Evolutionary conservation across 2,329 filamentous ascomycete genomes (phyloP), one percentile per base, ranked within the genome.

Genomic region (Fusarium begoniae): DNA sequence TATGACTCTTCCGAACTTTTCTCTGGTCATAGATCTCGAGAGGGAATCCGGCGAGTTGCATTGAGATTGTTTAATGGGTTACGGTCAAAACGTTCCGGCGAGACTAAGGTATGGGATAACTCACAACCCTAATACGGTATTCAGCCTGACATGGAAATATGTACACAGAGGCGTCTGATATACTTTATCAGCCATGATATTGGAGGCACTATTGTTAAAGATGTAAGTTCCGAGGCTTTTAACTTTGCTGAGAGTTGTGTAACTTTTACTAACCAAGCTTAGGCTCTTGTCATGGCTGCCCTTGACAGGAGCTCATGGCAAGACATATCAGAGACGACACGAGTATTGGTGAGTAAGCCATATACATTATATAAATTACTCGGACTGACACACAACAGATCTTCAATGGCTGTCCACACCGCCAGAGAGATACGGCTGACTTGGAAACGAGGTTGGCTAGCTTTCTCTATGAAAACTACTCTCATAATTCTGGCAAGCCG

Each of bases 81-180:
- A 6, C 20, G 15, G 1, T 35, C 13, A 35, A 57, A 17, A 6
- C 63, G 63, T 8, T 22, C 5, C 0, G 13, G 9, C 3, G 30
- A 47, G 26, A 17, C 3, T 1, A 28, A 32, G 50, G 63, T 66
- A 8, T 6, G 43, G 2, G 2, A 7, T 9, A 2, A 2, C 3
- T 17, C 3, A 12, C 5, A 2, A 10, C 1, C 1, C 6, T 6
- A 0, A 6, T 6, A 1, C 0, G 9, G 2, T 2, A 3, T 5
- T n/a, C 5, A 2, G 2, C 6, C 18, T 26, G 10, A 32, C 6
- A 17, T 24, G 4, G 5, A 32, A 0, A 9, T 2, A 0, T 10
- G 7, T 8, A 4, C 6, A 15, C 14, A 68, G 65, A 59, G 37
- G 20, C 40, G 65, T 2, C 40, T 24, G 4, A 48, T 66, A 14